Conservation (phyloP, 768 basidiomycete genomes). For the Pleurotus cornucopiae region DNA sequence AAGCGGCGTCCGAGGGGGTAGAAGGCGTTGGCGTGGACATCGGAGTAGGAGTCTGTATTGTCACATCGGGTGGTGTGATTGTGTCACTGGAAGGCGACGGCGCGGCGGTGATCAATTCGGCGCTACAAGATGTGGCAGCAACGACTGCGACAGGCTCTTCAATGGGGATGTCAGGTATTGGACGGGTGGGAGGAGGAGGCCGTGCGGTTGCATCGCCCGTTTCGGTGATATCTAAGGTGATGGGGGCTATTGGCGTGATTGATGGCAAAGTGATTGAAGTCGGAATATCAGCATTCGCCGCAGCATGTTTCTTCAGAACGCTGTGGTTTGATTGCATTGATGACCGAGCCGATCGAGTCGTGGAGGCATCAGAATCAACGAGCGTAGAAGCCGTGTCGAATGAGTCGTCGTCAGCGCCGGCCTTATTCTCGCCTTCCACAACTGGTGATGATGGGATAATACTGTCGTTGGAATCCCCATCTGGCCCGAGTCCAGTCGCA, state of each 20-base stretch:
- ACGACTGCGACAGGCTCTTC: background rate
- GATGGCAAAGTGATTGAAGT: background rate
- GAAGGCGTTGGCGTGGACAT: background rate
- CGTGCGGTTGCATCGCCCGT: background rate
- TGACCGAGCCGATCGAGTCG: background rate
- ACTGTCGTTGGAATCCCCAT: background rate
- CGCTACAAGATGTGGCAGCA: background rate
- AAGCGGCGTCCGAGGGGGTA: background rate
- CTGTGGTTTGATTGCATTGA: constrained; percentile 6
- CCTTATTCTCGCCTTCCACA: constrained; percentile 13
- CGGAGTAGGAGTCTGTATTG: background rate
- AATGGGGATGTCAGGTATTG: constrained; percentile 8
- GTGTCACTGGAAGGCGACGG: background rate
- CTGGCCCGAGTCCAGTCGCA: background rate
- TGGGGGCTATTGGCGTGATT: background rate
- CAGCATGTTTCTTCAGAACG: constrained; percentile 1
- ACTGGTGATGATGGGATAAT: constrained; percentile 2
- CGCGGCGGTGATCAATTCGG: background rate
- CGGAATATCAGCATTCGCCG: background rate
- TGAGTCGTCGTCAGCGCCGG: constrained; percentile 19
- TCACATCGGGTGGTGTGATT: background rate
- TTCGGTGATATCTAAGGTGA: background rate
- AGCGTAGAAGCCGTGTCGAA: constrained; percentile 22
- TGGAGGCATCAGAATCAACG: constrained; percentile 11
- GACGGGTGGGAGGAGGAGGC: constrained; percentile 10